A percentile compares a stretch with the other conserved stretches of the same genome.
Conservation (phyloP, 306 rosid genomes). For the Prunus fruticosa region DNA sequence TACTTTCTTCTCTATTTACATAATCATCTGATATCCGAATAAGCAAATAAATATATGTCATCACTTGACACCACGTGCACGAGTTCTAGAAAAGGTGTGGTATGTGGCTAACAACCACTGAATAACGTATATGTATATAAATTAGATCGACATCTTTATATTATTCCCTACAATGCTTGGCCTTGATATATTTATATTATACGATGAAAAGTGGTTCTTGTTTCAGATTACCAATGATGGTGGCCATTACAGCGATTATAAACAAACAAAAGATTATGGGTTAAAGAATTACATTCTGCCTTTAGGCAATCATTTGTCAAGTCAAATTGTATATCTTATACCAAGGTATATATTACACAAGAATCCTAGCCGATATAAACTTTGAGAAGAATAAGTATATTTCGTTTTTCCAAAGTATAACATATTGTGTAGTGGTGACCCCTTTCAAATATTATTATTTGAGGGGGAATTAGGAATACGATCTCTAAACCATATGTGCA, state of each 20-base stretch:
- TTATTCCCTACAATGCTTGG: slow-evolving; percentile 18
- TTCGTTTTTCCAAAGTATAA: slow-evolving; percentile 8
- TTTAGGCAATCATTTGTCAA: slow-evolving; percentile 34
- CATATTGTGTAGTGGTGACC: not conserved
- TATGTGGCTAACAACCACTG: slow-evolving; percentile 12
- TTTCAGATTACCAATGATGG: slow-evolving; percentile 66
- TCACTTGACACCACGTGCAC: slow-evolving; percentile 4
- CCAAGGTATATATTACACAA: slow-evolving; percentile 7
- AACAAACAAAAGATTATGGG: slow-evolving; percentile 51
- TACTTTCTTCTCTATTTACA: too few relatives aligned
- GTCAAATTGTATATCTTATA: slow-evolving; percentile 23
- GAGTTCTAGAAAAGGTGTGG: slow-evolving; percentile 8
- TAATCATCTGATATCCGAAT: too few relatives aligned
- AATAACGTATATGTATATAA: not conserved
- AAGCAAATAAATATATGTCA: not conserved
- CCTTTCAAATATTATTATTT: not conserved
- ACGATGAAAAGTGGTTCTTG: slow-evolving; percentile 40
- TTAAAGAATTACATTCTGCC: slow-evolving; percentile 47
- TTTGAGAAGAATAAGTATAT: not conserved
- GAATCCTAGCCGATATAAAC: not conserved
- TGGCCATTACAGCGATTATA: slow-evolving; percentile 47
- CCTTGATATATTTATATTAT: slow-evolving; percentile 16
- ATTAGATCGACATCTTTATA: slow-evolving; percentile 10
- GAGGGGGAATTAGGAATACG: not conserved
- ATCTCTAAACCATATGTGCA: not conserved